Evolutionary conservation across 129 eudicot genomes (phyloP).

Genomic region (Heracleum sosnowskyi): DNA sequence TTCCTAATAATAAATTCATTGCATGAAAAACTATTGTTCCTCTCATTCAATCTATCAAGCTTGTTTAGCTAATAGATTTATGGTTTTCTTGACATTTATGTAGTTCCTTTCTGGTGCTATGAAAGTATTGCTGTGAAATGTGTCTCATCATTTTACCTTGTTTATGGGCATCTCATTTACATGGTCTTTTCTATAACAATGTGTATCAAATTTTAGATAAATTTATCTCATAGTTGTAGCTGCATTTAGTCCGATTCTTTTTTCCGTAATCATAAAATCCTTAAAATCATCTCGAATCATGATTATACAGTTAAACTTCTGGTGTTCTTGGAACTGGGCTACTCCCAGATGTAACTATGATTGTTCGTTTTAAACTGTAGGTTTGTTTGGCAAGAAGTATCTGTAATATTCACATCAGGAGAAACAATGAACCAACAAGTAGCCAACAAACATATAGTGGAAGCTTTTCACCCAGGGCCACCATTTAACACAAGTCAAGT

Average conservation of each 20-base stretch:
- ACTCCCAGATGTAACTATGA: neutral
- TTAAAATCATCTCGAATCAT: neutral
- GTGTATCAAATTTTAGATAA: neutral
- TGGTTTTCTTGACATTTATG: neutral
- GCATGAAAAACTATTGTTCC: neutral
- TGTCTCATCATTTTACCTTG: neutral
- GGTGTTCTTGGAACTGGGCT: neutral
- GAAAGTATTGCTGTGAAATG: neutral
- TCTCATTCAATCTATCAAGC: neutral
- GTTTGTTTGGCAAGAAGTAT: neutral
- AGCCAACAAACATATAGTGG: conserved; percentile 22
- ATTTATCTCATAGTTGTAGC: neutral
- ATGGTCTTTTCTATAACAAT: neutral
- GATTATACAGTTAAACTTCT: neutral
- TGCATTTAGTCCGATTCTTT: neutral
- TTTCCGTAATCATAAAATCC: too few species aligned
- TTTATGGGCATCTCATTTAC: neutral
- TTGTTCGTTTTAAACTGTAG: neutral
- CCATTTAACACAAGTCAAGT: conserved; percentile 15
- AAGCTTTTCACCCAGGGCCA: conserved; percentile 42
- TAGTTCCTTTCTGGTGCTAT: neutral
- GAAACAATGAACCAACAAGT: neutral
- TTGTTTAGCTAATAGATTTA: neutral
- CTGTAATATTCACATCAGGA: neutral
- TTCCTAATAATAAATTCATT: too few species aligned